Evolutionary conservation across 805 yeast species (phyloP).

Genomic region (Kluyveromyces aestuarii): DNA sequence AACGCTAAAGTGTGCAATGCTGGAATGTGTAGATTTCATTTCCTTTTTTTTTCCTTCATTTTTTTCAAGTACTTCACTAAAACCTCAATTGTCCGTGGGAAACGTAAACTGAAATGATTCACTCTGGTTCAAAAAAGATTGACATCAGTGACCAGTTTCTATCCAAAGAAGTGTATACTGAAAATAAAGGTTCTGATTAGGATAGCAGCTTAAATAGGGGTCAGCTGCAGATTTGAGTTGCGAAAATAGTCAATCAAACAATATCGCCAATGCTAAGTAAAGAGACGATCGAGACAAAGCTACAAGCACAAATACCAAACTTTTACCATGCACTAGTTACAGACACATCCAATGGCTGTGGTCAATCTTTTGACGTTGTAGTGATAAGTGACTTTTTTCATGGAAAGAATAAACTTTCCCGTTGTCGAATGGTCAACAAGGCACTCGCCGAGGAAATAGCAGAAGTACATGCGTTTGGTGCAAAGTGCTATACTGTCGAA

Average conservation of each 20-base stretch:
- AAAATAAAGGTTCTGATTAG: not conserved
- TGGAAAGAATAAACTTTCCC: slow-evolving; percentile 74
- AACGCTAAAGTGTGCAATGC: too few species aligned
- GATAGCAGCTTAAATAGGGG: not conserved
- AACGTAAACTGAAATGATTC: too few species aligned
- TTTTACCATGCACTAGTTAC: slow-evolving; percentile 27
- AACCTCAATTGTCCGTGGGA: too few species aligned
- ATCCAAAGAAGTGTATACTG: not conserved
- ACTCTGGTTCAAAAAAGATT: too few species aligned
- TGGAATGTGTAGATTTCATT: too few species aligned
- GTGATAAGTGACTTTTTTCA: slow-evolving; percentile 65
- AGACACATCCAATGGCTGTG: slow-evolving; percentile 78
- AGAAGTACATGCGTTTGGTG: slow-evolving; percentile 89
- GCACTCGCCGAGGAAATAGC: slow-evolving; percentile 80
- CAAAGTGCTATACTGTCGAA: slow-evolving; percentile 77
- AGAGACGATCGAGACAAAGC: slow-evolving; percentile 18
- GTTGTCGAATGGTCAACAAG: slow-evolving; percentile 79
- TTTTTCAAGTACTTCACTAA: too few species aligned
- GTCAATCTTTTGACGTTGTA: slow-evolving; percentile 91
- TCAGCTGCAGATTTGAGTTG: not conserved
- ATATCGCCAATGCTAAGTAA: slow-evolving; percentile 11
- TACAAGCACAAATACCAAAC: slow-evolving; percentile 18
- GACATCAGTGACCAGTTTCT: too few species aligned
- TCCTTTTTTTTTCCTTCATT: too few species aligned
- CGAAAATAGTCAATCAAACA: not conserved